Evolutionary conservation across 2,329 filamentous ascomycete species (phyloP), one percentile per base, ranked within the genome.

Genomic region (Helminthosporium solani): DNA sequence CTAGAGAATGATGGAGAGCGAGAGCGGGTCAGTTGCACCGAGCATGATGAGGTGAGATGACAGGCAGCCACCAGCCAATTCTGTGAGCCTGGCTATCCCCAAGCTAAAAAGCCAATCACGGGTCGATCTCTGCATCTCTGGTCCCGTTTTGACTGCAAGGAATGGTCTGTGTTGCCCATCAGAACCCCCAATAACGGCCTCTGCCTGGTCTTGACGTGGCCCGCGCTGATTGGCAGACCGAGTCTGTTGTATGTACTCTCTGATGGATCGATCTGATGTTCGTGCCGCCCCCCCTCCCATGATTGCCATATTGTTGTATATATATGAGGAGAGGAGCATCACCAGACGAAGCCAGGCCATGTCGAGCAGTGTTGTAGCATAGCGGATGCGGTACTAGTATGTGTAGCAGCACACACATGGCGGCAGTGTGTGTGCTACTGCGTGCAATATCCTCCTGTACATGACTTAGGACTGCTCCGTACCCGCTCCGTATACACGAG

Each of bases 161-260:
- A 63, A 58, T 53, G 52, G 53, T 38, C 51, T 52, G 52, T 60
- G 54, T 60, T 43, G 53, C 54, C 54, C 54, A 44, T 53, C 56
- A 46, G 28, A 14, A 31, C 57, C 53, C 63, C 64, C 66, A 65
- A 70, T 68, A 68, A 68, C 64, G 66, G 65, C 65, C 64, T 54
- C 56, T 50, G 52, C 60, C 9, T 54, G 58, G 53, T 56, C 50
- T 55, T 54, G 64, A 70, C 66, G 66, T 70, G 66, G 63, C 66
- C 60, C 21, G 52, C 54, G 40, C 18, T 68, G 63, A 70, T 70
- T 70, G 66, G 66, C 42, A 53, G 56, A 33, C 33, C 30, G 42
- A 54, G 56, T 40, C 56, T 57, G 61, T 60, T 63, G n/a, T n/a
- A n/a, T n/a, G n/a, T n/a, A n/a, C n/a, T n/a, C n/a, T n/a, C n/a